Evolutionary conservation across 441 rosid genomes (phyloP), one percentile per base, ranked within the genome.

Genomic region (Populus trichocarpa): DNA sequence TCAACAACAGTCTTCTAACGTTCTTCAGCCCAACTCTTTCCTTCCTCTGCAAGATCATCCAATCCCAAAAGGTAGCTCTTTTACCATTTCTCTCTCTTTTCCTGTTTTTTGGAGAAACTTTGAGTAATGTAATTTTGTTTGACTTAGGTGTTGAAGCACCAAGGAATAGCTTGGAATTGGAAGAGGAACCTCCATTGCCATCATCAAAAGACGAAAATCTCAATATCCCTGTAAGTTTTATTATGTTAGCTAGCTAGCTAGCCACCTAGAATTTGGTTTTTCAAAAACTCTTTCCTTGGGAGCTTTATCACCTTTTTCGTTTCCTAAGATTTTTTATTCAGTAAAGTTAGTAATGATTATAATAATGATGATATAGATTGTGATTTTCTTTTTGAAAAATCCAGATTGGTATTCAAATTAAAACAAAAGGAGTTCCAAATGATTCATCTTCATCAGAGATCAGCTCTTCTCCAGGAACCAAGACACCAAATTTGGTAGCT

Each of bases 401-500:
- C 32, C 79, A 95, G 97, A 86, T 88, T 91, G 89, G 88, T 70
- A 87, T 92, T 79, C 97, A 88, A 79, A 90, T 95, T 75, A 93
- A 85, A 85, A 96, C 94, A 69, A 88, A 67, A 23, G 89, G 81
- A 80, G 77, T 80, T 65, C 69, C 81, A 42, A 78, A 30, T 22
- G 80, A 77, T 6, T 87, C 85, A 0, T 88, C 83, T 75, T 91
- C 87, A 9, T 86, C 94, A 59, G 93, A 89, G 64, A 86, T 85
- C 61, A 84, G 88, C 81, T 78, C 86, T 75, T 92, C 99, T 26
- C 93, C 97, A 2, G 90, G 88, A 28, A 81, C 89, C 77, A 91
- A 89, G 86, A 91, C 97, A 28, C 99, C 99, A 42, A 93, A 85
- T 75, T 84, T 96, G 66, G 97, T 96, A 0, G 99, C 98, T 16